A percentile compares a stretch with the other conserved stretches of the same genome.
These are phyloP conservation scores for Penicillium chermesinum DNA, from an alignment of 495 filamentous ascomycete genomes.

Conservation along the genomic window DNA sequence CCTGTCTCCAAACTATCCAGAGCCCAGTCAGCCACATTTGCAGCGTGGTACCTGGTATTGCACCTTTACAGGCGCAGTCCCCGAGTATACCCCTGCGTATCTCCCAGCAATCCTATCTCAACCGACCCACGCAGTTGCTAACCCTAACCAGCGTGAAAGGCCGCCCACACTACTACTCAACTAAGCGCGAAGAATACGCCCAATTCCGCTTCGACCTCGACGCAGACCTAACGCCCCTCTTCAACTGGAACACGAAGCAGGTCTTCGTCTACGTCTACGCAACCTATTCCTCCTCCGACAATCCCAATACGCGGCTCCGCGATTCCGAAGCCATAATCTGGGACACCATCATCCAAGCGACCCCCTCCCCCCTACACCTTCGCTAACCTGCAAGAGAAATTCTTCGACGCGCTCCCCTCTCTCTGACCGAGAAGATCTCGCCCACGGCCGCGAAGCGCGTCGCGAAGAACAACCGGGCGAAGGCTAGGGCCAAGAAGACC, in stretches of 20 bases:
- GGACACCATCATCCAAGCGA: slow-evolving; percentile 83
- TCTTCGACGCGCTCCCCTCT: slow-evolving; percentile 6
- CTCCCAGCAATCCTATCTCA: too few relatives aligned
- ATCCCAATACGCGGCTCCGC: slow-evolving; percentile 26
- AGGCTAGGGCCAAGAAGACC: slow-evolving; percentile 15
- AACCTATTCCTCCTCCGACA: slow-evolving; percentile 61
- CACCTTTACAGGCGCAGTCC: not conserved
- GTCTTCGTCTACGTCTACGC: slow-evolving; percentile 93
- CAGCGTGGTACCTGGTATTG: too few relatives aligned
- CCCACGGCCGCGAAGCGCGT: not conserved
- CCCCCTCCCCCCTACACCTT: slow-evolving; percentile 53
- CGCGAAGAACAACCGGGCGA: slow-evolving; percentile 11
- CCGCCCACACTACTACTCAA: slow-evolving; percentile 87
- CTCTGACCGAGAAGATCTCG: slow-evolving; percentile 17
- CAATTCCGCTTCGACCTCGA: slow-evolving; percentile 90
- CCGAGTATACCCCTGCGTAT: not conserved
- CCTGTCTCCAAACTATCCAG: not conserved
- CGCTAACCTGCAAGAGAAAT: slow-evolving; percentile 30
- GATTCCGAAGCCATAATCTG: slow-evolving; percentile 78
- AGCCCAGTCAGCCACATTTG: too few relatives aligned
- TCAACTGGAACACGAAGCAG: slow-evolving; percentile 99
- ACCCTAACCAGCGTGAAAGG: slow-evolving; percentile 64
- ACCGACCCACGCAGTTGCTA: not conserved
- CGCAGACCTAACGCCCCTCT: slow-evolving; percentile 80
- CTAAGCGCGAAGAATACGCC: slow-evolving; percentile 90